These are phyloP conservation scores for Usnea hakonensis DNA, from an alignment of 495 filamentous ascomycete genomes.

Conservation along the genomic window DNA sequence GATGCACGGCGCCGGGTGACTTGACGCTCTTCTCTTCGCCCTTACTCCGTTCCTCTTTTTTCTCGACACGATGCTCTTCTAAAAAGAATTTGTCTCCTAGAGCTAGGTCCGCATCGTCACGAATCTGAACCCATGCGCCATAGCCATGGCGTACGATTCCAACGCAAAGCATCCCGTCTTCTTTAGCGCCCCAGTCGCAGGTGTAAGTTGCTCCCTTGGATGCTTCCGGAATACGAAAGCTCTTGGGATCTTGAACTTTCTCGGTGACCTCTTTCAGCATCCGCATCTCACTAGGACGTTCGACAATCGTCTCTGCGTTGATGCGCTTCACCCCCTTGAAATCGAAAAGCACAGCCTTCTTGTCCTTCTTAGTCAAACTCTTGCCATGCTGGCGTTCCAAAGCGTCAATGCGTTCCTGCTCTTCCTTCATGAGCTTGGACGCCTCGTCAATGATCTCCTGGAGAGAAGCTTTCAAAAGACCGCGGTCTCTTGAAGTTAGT, in stretches of 20 bases:
- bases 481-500: slow-evolving; percentile 68
- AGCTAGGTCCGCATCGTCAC: slow-evolving; percentile 80
- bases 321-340: slow-evolving; percentile 84
- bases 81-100: slow-evolving; percentile 92
- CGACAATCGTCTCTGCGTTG: slow-evolving; percentile 89
- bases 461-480: slow-evolving; percentile 61
- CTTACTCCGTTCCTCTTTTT: slow-evolving; percentile 83
- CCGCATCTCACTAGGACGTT: slow-evolving; percentile 79
- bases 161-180: slow-evolving; percentile 95
- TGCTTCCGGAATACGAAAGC: slow-evolving; percentile 84
- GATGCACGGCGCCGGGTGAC: slow-evolving; percentile 89
- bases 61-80: slow-evolving; percentile 95
- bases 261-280: slow-evolving; percentile 66
- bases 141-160: slow-evolving; percentile 90
- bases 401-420: slow-evolving; percentile 50
- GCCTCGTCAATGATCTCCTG: slow-evolving; percentile 68
- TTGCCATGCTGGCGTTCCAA: slow-evolving; percentile 62
- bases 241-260: slow-evolving; percentile 54
- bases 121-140: slow-evolving; percentile 86
- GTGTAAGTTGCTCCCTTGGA: slow-evolving; percentile 80
- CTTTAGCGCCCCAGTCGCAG: slow-evolving; percentile 80
- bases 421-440: slow-evolving; percentile 58
- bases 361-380: slow-evolving; percentile 84
- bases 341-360: slow-evolving; percentile 91
- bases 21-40: slow-evolving; percentile 71